Percentiles rank a stretch among this genome's conserved stretches.
phyloP scores from a whole-genome alignment of 2,329 filamentous ascomycete species.

The Ilyonectria robusta region DNA sequence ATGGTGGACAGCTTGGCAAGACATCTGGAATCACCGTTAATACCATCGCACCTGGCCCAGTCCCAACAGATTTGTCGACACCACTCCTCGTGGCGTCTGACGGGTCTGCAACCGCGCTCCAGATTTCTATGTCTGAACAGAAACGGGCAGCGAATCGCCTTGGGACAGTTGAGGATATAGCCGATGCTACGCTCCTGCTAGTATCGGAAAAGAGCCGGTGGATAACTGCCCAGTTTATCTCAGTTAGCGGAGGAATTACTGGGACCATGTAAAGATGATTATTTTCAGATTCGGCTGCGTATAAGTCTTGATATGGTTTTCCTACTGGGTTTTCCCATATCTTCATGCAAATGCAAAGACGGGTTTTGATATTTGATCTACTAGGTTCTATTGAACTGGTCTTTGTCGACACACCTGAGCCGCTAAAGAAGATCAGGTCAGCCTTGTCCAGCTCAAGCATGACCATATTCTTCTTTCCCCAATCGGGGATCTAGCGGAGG shows the following conservation, averaged over 20 bases:
- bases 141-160: conserved; percentile 51
- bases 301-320: no score
- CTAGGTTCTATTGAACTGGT: no score
- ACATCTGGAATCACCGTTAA: conserved; percentile 56
- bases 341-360: no score
- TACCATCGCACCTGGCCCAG: conserved; percentile 55
- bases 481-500: no score
- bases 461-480: no score
- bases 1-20: conserved; percentile 46
- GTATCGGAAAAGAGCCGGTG: conserved; percentile 57
- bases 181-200: conserved; percentile 55
- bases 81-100: no score
- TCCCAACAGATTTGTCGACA: conserved; percentile 49
- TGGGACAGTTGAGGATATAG: conserved; percentile 46
- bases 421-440: no score
- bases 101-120: conserved; percentile 29
- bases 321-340: no score
- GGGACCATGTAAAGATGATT: background rate
- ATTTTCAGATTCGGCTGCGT: no score
- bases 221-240: conserved; percentile 60
- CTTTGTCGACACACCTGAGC: no score
- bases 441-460: no score
- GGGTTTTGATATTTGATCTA: no score
- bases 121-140: conserved; percentile 35
- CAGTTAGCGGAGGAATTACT: conserved; percentile 54